Percentiles rank a stretch among this genome's conserved stretches.
These are phyloP conservation scores for Sporopachydermia quercuum DNA, from an alignment of 805 yeast genomes.

Conservation along the genomic window DNA sequence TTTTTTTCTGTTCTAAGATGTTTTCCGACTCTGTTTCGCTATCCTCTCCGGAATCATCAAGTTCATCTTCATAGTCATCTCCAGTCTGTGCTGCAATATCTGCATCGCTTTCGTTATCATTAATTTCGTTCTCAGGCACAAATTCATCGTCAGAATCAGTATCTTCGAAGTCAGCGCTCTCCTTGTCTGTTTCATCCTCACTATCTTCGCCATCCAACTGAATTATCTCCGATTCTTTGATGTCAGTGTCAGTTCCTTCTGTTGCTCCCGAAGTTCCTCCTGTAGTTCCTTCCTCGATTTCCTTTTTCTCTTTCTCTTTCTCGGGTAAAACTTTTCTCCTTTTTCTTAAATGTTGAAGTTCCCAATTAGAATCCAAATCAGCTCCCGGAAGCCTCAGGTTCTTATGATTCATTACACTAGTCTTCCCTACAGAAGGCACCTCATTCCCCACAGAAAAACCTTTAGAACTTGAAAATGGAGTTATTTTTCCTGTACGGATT, in stretches of 20 bases:
- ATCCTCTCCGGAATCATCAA: constrained; percentile 8
- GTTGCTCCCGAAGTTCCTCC: no score
- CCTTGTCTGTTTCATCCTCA: constrained; percentile 11
- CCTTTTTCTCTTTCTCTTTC: neutral
- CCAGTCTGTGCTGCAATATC: constrained; percentile 6
- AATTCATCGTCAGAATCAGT: constrained; percentile 3
- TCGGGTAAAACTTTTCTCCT: neutral
- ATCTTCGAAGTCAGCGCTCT: constrained; percentile 1
- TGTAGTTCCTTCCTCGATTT: no score
- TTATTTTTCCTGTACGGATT: constrained; percentile 79
- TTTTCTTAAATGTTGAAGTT: constrained; percentile 7
- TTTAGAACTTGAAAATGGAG: constrained; percentile 72
- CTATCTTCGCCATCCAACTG: constrained; percentile 12
- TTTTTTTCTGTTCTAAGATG: no score
- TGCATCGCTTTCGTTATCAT: constrained; percentile 13
- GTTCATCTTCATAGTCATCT: constrained; percentile 7
- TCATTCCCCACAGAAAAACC: constrained; percentile 31
- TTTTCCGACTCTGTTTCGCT: constrained; percentile 13
- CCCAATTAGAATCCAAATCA: constrained; percentile 7
- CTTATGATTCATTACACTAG: constrained; percentile 22
- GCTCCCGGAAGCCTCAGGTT: constrained; percentile 38
- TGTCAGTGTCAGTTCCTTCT: no score
- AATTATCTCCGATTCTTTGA: neutral
- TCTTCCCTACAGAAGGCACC: constrained; percentile 4
- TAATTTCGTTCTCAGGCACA: constrained; percentile 5